Evolutionary conservation across 2,329 filamentous ascomycete genomes (phyloP).

Genomic region (Geosmithia flava): DNA sequence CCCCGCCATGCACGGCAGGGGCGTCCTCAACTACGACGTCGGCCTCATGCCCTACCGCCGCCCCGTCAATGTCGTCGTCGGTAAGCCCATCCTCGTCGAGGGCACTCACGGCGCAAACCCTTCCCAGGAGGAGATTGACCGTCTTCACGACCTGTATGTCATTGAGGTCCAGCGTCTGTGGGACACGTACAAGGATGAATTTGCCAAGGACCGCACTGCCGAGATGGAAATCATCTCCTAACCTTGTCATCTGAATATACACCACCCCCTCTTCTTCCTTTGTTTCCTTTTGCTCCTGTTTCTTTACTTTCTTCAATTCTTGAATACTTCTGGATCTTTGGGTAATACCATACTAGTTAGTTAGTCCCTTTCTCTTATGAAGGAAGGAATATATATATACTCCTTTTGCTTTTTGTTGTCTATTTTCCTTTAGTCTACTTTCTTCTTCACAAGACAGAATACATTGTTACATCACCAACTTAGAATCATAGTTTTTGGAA

Average conservation of each 20-base stretch:
- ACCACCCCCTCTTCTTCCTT: neutral
- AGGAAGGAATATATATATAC: too few relatives aligned
- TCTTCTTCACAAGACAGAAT: too few relatives aligned
- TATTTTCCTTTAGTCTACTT: too few relatives aligned
- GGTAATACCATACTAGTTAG: too few relatives aligned
- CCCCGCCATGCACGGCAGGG: conserved; percentile 78
- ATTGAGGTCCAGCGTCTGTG: conserved; percentile 61
- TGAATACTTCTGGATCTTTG: neutral
- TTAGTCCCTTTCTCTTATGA: too few relatives aligned
- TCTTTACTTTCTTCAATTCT: neutral
- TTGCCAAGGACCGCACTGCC: conserved; percentile 47
- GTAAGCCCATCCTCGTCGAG: conserved; percentile 62
- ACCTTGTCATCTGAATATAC: neutral
- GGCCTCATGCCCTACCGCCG: conserved; percentile 89
- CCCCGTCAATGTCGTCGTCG: conserved; percentile 81
- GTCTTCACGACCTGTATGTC: conserved; percentile 69
- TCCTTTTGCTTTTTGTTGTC: too few relatives aligned
- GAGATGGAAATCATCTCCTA: conserved; percentile 57
- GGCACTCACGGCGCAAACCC: conserved; percentile 41
- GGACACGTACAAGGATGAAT: conserved; percentile 68
- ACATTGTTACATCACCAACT: too few relatives aligned
- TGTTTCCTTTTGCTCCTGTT: neutral
- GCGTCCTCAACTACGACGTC: conserved; percentile 96
- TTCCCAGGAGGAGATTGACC: conserved; percentile 62
- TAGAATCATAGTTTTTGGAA: too few relatives aligned